These are phyloP conservation scores for Rhizopogon hawkerae DNA, from an alignment of 1,284 basidiomycete genomes.

Conservation along the genomic window DNA sequence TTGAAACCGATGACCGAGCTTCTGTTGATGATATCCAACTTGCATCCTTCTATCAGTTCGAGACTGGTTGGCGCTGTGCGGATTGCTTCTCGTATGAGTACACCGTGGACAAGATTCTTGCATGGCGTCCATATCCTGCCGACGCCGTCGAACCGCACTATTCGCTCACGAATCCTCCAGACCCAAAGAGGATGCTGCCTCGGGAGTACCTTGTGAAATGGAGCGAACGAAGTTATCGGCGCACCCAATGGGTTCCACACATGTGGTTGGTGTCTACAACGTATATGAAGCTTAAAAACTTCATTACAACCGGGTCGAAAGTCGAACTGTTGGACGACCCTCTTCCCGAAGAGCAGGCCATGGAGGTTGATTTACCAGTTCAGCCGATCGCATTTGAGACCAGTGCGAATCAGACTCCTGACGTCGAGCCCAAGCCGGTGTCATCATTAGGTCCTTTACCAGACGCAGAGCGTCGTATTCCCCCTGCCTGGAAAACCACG, in stretches of 20 bases:
- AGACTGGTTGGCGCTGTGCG: slow-evolving; percentile 65
- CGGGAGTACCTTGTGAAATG: slow-evolving; percentile 91
- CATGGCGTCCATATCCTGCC: slow-evolving; percentile 77
- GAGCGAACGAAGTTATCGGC: slow-evolving; percentile 65
- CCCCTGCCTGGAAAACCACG: slow-evolving; percentile 66
- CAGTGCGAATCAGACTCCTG: slow-evolving; percentile 29
- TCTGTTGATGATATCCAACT: slow-evolving; percentile 32
- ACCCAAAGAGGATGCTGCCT: slow-evolving; percentile 56
- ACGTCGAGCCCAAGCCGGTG: slow-evolving; percentile 24
- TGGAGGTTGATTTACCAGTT: slow-evolving; percentile 28
- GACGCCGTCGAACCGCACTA: slow-evolving; percentile 46
- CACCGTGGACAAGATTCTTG: slow-evolving; percentile 78
- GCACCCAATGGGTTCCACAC: slow-evolving; percentile 83
- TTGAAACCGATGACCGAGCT: slow-evolving; percentile 28
- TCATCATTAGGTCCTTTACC: slow-evolving; percentile 29
- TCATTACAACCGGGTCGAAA: slow-evolving; percentile 61
- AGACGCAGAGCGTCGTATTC: slow-evolving; percentile 66
- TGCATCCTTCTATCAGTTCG: slow-evolving; percentile 56
- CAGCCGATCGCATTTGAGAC: slow-evolving; percentile 28
- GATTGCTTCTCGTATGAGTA: slow-evolving; percentile 73
- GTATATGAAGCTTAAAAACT: slow-evolving; percentile 61
- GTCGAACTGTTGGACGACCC: slow-evolving; percentile 55
- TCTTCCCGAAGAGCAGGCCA: slow-evolving; percentile 26
- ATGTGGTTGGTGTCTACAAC: slow-evolving; percentile 73
- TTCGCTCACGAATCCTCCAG: slow-evolving; percentile 35